Percentiles rank a stretch among this genome's conserved stretches.
These are phyloP conservation scores for Yarrowia keelungensis DNA, from an alignment of 805 yeast species.

Conservation along the genomic window DNA sequence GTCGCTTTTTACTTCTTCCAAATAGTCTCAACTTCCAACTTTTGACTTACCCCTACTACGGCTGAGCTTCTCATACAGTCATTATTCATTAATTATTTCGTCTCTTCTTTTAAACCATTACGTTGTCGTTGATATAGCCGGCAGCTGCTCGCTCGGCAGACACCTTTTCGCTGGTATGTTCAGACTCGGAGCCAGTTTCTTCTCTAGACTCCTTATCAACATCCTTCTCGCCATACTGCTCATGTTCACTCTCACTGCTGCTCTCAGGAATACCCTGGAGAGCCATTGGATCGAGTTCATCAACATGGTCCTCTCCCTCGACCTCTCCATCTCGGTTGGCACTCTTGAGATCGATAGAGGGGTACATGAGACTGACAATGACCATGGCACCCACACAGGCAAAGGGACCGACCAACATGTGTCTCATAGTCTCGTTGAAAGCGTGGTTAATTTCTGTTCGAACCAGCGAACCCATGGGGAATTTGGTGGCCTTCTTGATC, in stretches of 20 bases:
- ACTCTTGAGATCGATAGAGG: conserved; percentile 4
- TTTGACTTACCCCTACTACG: no score
- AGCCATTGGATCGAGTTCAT: conserved; percentile 5
- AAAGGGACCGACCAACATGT: conserved; percentile 21
- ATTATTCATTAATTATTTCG: neutral
- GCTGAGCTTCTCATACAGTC: neutral
- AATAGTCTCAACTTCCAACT: no score
- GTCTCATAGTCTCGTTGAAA: conserved; percentile 33
- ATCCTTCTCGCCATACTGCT: neutral
- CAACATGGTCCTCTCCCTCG: conserved; percentile 1
- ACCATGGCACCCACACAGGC: conserved; percentile 32
- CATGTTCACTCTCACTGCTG: neutral
- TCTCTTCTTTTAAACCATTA: neutral
- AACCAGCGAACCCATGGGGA: conserved; percentile 30
- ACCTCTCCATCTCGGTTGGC: neutral
- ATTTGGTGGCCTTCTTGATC: conserved; percentile 31
- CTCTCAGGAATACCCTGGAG: neutral
- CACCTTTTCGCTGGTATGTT: neutral
- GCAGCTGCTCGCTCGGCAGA: conserved; percentile 8
- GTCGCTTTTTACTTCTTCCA: no score
- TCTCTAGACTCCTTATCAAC: neutral
- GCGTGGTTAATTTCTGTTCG: conserved; percentile 27
- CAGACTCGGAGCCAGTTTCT: conserved; percentile 10
- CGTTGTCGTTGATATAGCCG: conserved; percentile 18
- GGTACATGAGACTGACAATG: conserved; percentile 8